Conservation (phyloP, 495 filamentous ascomycete species). For the Tricharina praecox region DNA sequence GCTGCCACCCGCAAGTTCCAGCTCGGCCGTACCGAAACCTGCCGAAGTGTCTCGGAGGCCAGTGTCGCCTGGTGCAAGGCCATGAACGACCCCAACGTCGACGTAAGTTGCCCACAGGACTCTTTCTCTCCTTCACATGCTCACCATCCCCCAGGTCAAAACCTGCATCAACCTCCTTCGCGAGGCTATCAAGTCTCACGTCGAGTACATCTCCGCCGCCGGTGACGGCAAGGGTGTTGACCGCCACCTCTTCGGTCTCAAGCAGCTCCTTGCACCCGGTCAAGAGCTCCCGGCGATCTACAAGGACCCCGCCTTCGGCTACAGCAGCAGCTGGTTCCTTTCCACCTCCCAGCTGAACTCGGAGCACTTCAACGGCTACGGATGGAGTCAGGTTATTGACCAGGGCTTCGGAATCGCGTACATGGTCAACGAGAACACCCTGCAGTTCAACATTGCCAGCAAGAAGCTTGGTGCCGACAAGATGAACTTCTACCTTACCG, state of each 20-base stretch:
- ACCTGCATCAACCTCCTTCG: conserved; percentile 58
- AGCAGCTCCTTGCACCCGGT: conserved; percentile 69
- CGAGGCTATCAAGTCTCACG: conserved; percentile 62
- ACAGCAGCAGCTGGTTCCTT: conserved; percentile 79
- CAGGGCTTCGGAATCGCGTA: conserved; percentile 95
- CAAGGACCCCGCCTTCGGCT: conserved; percentile 69
- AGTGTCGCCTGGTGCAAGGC: conserved; percentile 79
- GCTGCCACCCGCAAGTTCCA: conserved; percentile 89
- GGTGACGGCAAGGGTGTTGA: conserved; percentile 88
- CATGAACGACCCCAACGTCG: conserved; percentile 48
- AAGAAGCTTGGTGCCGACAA: conserved; percentile 80
- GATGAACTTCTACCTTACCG: conserved; percentile 88
- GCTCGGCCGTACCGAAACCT: conserved; percentile 90
- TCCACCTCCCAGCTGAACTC: conserved; percentile 77
- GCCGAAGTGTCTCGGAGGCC: conserved; percentile 79
- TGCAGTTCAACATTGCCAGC: conserved; percentile 97
- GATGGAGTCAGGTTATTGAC: conserved; percentile 97
- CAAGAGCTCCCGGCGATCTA: conserved; percentile 70
- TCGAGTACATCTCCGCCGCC: conserved; percentile 77
- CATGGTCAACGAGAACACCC: conserved; percentile 97
- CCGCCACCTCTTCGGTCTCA: conserved; percentile 89
- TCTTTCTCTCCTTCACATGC: background rate
- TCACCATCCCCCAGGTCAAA: conserved; percentile 27
- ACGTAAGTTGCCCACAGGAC: conserved; percentile 26
- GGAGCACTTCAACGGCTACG: conserved; percentile 98